Evolutionary conservation across 2,329 filamentous ascomycete genomes (phyloP).

Genomic region (Talaromyces rugulosus): DNA sequence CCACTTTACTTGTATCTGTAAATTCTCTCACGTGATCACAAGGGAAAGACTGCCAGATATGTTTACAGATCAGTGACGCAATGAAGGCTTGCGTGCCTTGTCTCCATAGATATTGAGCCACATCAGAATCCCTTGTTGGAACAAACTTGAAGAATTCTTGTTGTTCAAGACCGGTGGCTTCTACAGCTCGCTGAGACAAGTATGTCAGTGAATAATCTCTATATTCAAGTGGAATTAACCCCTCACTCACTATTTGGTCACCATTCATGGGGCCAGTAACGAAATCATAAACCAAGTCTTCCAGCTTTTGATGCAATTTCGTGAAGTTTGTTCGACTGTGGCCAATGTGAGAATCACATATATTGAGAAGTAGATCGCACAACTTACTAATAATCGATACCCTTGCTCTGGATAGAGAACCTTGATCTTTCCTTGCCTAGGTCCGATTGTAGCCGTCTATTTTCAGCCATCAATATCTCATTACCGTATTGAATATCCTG

Average conservation of each 20-base stretch:
- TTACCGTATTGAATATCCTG: neutral
- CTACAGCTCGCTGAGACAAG: neutral
- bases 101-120: constrained; percentile 1
- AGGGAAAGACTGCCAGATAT: neutral
- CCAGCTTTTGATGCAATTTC: neutral
- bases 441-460: neutral
- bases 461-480: neutral
- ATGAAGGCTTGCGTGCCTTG: neutral
- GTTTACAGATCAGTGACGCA: neutral
- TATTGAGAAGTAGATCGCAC: neutral
- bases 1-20: neutral
- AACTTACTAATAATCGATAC: constrained; percentile 1
- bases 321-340: neutral
- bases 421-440: neutral
- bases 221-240: neutral
- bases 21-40: neutral
- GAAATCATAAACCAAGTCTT: neutral
- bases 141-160: constrained; percentile 5
- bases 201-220: neutral
- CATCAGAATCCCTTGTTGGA: neutral
- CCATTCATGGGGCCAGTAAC: neutral
- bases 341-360: neutral
- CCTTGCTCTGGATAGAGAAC: neutral
- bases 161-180: neutral
- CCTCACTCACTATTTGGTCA: neutral